These are phyloP conservation scores for Martensiomyces pterosporus DNA, from an alignment of 192 early-diverging fungal species.

Conservation along the genomic window DNA sequence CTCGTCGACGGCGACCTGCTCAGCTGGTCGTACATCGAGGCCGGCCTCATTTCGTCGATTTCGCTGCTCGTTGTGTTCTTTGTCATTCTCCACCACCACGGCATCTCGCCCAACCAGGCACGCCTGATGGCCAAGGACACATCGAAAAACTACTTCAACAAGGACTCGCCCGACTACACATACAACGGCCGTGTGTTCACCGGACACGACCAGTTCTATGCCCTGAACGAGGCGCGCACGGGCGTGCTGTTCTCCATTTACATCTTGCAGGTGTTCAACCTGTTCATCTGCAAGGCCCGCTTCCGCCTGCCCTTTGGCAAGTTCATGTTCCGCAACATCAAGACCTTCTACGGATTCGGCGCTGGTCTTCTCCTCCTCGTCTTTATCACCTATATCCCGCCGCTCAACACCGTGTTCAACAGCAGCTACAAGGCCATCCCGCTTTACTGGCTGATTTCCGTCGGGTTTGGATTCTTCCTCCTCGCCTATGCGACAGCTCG, in stretches of 20 bases:
- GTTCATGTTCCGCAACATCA: slow-evolving; percentile 77
- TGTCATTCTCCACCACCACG: slow-evolving; percentile 65
- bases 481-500: slow-evolving; percentile 71
- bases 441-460: slow-evolving; percentile 78
- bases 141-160: slow-evolving; percentile 41
- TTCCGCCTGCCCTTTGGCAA: slow-evolving; percentile 71
- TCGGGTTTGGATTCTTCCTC: slow-evolving; percentile 78
- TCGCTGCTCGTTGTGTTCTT: slow-evolving; percentile 74
- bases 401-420: slow-evolving; percentile 73
- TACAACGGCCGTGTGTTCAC: slow-evolving; percentile 43
- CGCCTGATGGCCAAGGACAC: slow-evolving; percentile 54
- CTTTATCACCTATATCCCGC: slow-evolving; percentile 81
- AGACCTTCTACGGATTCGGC: slow-evolving; percentile 67
- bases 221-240: slow-evolving; percentile 75
- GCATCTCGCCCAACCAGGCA: slow-evolving; percentile 61
- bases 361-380: slow-evolving; percentile 62
- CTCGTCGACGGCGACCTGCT: slow-evolving; percentile 81
- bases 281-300: slow-evolving; percentile 88
- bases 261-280: slow-evolving; percentile 85
- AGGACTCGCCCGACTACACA: slow-evolving; percentile 46
- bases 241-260: slow-evolving; percentile 66
- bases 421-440: slow-evolving; percentile 63
- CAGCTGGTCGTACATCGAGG: slow-evolving; percentile 83
- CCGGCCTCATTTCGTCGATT: slow-evolving; percentile 73
- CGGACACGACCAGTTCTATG: slow-evolving; percentile 58